Percentiles rank a stretch among this genome's conserved stretches.
Evolutionary conservation across 306 rosid genomes (phyloP).

Genomic region (Lagenaria siceraria): DNA sequence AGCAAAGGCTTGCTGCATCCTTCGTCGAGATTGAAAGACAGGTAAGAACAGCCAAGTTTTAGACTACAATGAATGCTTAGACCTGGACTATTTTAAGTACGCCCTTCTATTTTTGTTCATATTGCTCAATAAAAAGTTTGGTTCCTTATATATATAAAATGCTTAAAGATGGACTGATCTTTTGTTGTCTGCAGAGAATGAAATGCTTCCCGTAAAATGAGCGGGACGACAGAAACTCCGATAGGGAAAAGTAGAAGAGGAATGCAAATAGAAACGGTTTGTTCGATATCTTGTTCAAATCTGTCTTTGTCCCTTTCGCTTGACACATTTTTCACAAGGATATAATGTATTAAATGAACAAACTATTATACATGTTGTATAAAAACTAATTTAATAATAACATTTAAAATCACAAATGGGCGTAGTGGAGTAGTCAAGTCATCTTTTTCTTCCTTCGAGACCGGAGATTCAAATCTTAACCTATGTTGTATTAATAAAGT

Average conservation of each 20-base stretch:
- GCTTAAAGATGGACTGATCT: conserved; percentile 7
- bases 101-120: too few relatives aligned
- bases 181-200: conserved; percentile 57
- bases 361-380: not conserved
- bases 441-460: not conserved
- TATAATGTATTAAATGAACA: not conserved
- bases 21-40: conserved; percentile 70
- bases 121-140: not conserved
- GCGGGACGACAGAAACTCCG: not conserved
- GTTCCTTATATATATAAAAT: not conserved
- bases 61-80: not conserved
- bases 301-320: not conserved
- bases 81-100: not conserved
- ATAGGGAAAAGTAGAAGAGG: not conserved
- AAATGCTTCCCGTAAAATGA: conserved; percentile 72
- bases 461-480: not conserved
- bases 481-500: not conserved
- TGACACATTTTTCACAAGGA: not conserved
- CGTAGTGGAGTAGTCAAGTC: not conserved
- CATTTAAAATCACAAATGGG: not conserved
- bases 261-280: not conserved
- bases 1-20: conserved; percentile 59
- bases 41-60: conserved; percentile 24
- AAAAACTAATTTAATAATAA: not conserved
- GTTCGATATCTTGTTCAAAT: not conserved